Base-by-base conservation (phyloP, 148 eudicot species). In the Silene uniflora region DNA sequence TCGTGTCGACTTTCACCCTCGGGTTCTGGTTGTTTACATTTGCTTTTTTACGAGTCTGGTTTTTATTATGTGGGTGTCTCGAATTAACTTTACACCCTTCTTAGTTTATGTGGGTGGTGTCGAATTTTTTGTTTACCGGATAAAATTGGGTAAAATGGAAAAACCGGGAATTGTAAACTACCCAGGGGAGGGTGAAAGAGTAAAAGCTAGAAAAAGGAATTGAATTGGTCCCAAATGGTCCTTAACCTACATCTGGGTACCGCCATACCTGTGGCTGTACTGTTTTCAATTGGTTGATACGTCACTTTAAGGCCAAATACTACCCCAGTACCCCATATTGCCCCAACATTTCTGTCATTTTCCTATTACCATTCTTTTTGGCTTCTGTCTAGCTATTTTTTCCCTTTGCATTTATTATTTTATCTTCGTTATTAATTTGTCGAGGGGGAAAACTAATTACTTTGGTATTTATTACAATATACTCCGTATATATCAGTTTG, bases 151-250 rank as follows among this genome's bases (percentile, higher is more conserved):
- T 49, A 49, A 49, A 13, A 49, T 49, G 10, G 54, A 49, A 49
- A 49, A 0, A 32, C 5, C 5, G 2, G 35, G 4, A 32, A 32
- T 32, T 49, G 54, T 10, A 49, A 49, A 49, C 54, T 10, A 49
- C 6, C 14, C 3, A 49, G 0, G 35, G 35, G 35, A 32, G 35
- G 35, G 35, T 49, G 12, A 49, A 49, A 49, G 54, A 27, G 19
- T 65, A 14, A 65, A 42, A 74, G 59, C 17, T 74, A 21, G 17
- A 39, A 55, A 35, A 29, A 24, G 42, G 21, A 10, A 8, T 13
- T 21, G 65, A 44, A 42, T 56, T 78, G 76, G 59, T 72, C 67
- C 72, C 59, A 62, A 25, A 65, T 79, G 81, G 81, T 79, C 81
- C 81, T 39, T 72, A n/a, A 44, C 59, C 77, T 73, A 74, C 52